phyloP scores from a whole-genome alignment of 106 monocot species.

The Gastrodia elata region DNA sequence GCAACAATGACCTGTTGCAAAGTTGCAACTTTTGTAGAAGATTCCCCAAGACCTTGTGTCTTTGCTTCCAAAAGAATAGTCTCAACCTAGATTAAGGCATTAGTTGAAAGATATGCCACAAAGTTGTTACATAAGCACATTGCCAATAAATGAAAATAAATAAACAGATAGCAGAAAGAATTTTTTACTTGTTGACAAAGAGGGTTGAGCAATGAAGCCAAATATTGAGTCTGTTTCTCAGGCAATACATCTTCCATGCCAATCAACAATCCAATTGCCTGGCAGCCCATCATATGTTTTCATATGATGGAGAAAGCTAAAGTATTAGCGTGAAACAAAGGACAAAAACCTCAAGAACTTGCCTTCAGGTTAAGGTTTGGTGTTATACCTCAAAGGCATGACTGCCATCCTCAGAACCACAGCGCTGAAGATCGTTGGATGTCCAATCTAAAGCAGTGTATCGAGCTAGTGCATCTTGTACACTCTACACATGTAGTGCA shows the following conservation, averaged over 20 bases:
- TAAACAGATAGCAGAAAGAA: background rate
- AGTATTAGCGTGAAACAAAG: background rate
- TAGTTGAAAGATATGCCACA: background rate
- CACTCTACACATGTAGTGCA: conserved; percentile 32
- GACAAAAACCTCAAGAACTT: background rate
- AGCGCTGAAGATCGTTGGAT: conserved; percentile 39
- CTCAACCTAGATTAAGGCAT: conserved; percentile 40
- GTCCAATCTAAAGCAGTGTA: conserved; percentile 60
- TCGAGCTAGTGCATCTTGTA: conserved; percentile 52
- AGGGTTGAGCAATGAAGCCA: conserved; percentile 65
- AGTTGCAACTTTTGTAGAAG: conserved; percentile 42
- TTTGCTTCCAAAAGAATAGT: conserved; percentile 44
- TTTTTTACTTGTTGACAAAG: conserved; percentile 63
- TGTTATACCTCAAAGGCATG: conserved; percentile 79
- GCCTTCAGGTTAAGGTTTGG: background rate
- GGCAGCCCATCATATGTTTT: background rate
- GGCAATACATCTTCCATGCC: conserved; percentile 79
- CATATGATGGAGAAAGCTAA: background rate
- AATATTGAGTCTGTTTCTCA: conserved; percentile 75
- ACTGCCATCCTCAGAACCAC: conserved; percentile 83
- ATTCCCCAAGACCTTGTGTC: conserved; percentile 49
- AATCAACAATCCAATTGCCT: conserved; percentile 92
- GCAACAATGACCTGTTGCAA: conserved; percentile 77
- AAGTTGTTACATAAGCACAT: background rate
- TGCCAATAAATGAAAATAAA: background rate